Conservation (phyloP, 768 basidiomycete genomes). For the Tylopilus balloui region DNA sequence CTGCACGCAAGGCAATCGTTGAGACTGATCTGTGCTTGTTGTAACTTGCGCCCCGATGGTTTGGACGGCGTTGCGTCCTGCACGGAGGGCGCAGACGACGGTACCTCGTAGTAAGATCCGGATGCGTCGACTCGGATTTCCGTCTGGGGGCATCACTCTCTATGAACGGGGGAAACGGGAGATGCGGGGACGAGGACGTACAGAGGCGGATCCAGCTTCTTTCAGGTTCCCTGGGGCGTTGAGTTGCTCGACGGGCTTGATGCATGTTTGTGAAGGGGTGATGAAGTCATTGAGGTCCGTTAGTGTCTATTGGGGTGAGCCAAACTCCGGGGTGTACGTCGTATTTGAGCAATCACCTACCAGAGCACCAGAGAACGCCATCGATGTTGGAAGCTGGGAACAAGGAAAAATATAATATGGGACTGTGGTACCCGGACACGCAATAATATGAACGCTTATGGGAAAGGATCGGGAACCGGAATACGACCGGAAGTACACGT, state of each 20-base stretch:
- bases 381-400: constrained; percentile 28
- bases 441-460: background rate
- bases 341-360: constrained; percentile 36
- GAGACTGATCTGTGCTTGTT: constrained; percentile 92
- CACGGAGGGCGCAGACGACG: constrained; percentile 29
- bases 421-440: too few species aligned
- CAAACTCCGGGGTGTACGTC: constrained; percentile 5
- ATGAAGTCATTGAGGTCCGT: constrained; percentile 98
- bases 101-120: constrained; percentile 91
- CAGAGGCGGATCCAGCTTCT: constrained; percentile 41
- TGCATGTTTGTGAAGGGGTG: constrained; percentile 93
- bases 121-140: constrained; percentile 85
- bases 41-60: constrained; percentile 53
- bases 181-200: constrained; percentile 22
- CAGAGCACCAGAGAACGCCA: constrained; percentile 87
- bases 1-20: constrained; percentile 99
- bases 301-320: constrained; percentile 53
- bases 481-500: too few species aligned
- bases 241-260: constrained; percentile 80
- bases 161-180: background rate
- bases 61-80: constrained; percentile 21
- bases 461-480: background rate
- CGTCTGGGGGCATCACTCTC: constrained; percentile 50
- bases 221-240: constrained; percentile 39
- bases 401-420: background rate